Base-by-base conservation (phyloP, 1,284 basidiomycete genomes). In the Irpex sp. region DNA sequence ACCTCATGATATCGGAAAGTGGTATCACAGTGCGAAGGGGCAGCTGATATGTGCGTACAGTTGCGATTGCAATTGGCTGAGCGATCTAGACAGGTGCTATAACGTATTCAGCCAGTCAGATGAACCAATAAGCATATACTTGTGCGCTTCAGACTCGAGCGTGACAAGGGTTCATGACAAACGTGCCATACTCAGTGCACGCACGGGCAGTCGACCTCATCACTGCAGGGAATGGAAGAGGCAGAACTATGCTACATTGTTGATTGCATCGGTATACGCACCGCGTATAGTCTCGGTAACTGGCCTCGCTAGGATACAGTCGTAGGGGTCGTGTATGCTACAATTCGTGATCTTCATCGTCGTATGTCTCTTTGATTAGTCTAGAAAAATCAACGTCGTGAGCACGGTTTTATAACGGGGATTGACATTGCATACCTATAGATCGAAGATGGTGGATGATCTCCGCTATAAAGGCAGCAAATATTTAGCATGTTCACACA, bases 381-480 rank as follows among this genome's bases (percentile, higher is more conserved):
- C 87, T 89, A 68, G 19, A 21, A 17, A 17, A 62, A 33, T 33
- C 31, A 33, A 33, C 6, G 5, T 33, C 31, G 31, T 33, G 31
- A 33, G 31, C 31, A 33, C 6, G 31, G 6, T 33, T 46, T 46
- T 2, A 13, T 11, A 15, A n/a, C 7, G 43, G 43, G 4, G 13
- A 11, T 11, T 13, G 43, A 11, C 26, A 21, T 35, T 26, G 66
- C 81, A 69, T 69, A 85, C 88, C 93, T 83, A 74, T 96, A 95
- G 70, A 96, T 90, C 63, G 94, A 95, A 35, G 94, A 92, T 33
- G 94, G 94, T 47, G 94, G 92, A 72, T 96, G 94, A 74, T 96
- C 94, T 49, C 94, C 94, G 71, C 94, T 96, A 67, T 35, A 66
- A 63, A 56, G 8, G n/a, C 61, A 55, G 26, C 11, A 31, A 19